Percentiles rank a stretch among this genome's conserved stretches.
These are phyloP conservation scores for Plasmodium inui DNA, from an alignment of 169 alveolate species.

Conservation along the genomic window DNA sequence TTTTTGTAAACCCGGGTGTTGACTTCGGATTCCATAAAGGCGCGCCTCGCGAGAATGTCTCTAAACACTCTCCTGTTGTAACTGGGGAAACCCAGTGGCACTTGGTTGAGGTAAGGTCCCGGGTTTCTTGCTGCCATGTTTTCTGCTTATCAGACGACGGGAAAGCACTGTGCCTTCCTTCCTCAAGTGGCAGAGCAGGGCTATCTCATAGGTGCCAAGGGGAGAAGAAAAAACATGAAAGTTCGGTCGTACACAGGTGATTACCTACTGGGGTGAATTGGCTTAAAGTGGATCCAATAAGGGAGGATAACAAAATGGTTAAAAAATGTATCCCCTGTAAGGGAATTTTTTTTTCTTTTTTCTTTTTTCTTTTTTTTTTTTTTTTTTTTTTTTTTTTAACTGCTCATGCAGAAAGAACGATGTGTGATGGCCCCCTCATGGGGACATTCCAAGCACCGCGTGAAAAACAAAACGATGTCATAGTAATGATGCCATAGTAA, in stretches of 20 bases:
- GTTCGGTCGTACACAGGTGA: neutral
- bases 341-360: neutral
- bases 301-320: neutral
- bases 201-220: neutral
- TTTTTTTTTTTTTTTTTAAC: neutral
- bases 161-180: neutral
- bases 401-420: neutral
- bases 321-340: neutral
- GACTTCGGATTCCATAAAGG: conserved; percentile 88
- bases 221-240: neutral
- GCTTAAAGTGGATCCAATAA: neutral
- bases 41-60: conserved; percentile 83
- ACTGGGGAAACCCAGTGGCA: conserved; percentile 89
- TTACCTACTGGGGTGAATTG: neutral
- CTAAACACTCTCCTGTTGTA: conserved; percentile 84
- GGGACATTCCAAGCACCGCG: neutral
- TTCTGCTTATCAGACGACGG: neutral
- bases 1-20: conserved; percentile 87
- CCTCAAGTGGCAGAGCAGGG: neutral
- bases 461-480: neutral
- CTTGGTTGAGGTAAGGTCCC: conserved; percentile 86
- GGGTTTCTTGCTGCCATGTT: conserved; percentile 90
- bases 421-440: neutral
- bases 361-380: neutral
- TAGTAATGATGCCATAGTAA: no score